These are phyloP conservation scores for Entoloma clypeatum DNA, from an alignment of 1,284 basidiomycete genomes.

Conservation along the genomic window DNA sequence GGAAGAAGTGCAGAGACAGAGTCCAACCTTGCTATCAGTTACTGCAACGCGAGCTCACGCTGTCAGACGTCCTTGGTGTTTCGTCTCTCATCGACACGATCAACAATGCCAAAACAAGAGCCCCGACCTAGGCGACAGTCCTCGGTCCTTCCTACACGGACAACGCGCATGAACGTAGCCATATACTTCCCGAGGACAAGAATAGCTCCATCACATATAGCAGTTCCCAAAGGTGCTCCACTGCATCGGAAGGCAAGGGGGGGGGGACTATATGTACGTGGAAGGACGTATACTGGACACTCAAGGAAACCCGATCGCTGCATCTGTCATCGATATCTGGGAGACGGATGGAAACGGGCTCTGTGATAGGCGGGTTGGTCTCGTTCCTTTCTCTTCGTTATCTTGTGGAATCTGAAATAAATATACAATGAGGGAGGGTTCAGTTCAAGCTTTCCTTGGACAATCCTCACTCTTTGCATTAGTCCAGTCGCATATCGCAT, in stretches of 20 bases:
- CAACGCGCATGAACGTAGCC: conserved; percentile 67
- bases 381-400: background rate
- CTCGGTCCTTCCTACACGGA: conserved; percentile 85
- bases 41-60: no score
- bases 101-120: conserved; percentile 67
- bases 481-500: no score
- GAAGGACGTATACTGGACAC: conserved; percentile 66
- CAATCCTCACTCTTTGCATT: no score
- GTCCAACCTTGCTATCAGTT: no score
- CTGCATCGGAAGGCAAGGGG: conserved; percentile 80
- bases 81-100: conserved; percentile 75
- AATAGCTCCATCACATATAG: background rate
- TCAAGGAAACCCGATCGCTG: conserved; percentile 63
- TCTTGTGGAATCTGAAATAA: no score
- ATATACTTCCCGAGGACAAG: background rate
- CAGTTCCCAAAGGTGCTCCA: conserved; percentile 59
- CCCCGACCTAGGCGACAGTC: conserved; percentile 72
- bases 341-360: conserved; percentile 74
- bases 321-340: conserved; percentile 79
- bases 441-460: no score
- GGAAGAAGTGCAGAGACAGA: no score
- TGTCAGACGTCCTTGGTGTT: conserved; percentile 77
- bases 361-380: conserved; percentile 47
- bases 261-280: conserved; percentile 78
- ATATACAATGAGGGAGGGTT: no score